Evolutionary conservation across 2,329 filamentous ascomycete genomes (phyloP), one percentile per base, ranked within the genome.

Genomic region (Cladosporium halotolerans): DNA sequence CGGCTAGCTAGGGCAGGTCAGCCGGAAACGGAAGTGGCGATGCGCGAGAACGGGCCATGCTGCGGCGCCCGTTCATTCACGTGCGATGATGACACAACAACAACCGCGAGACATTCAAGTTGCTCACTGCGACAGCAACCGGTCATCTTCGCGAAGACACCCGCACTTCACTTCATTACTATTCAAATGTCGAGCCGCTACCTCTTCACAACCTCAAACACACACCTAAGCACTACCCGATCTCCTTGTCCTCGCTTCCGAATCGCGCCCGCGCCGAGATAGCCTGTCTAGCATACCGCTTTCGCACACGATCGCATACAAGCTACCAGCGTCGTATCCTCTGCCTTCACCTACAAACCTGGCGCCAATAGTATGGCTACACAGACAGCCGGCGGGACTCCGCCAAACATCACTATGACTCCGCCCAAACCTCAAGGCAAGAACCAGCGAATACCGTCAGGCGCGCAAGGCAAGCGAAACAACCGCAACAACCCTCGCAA

Each of bases 401-500:
- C 66, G 16, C 64, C 58, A 55, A 61, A 55, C 38, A 49, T 52
- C 39, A 51, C 54, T 23, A 51, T 31, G 36, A 50, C 55, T 49
- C 55, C 55, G 36, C 55, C 52, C 18, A 47, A 54, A 41, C 45
- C 53, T n/a, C 44, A 52, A 38, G 52, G 38, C 48, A 58, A 52
- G 38, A 56, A 52, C 32, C 61, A 63, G 46, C 55, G 55, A 39
- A 59, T 60, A 43, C 60, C 62, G 48, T 60, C 59, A 23, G 52
- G 57, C 10, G 53, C 52, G 28, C 58, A 55, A 48, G 57, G 42
- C 39, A 61, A 51, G 65, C 63, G 48, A 59, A 60, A 57, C 49
- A 68, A 69, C 54, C 69, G 70, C 59, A 63, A 60, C 55, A 57
- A 66, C 53, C 58, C 55, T 55, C 59, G 57, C 50, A 61, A 62